Evolutionary conservation across 2,329 filamentous ascomycete species (phyloP), one percentile per base, ranked within the genome.

Genomic region (Arthrobotrys megalospora): DNA sequence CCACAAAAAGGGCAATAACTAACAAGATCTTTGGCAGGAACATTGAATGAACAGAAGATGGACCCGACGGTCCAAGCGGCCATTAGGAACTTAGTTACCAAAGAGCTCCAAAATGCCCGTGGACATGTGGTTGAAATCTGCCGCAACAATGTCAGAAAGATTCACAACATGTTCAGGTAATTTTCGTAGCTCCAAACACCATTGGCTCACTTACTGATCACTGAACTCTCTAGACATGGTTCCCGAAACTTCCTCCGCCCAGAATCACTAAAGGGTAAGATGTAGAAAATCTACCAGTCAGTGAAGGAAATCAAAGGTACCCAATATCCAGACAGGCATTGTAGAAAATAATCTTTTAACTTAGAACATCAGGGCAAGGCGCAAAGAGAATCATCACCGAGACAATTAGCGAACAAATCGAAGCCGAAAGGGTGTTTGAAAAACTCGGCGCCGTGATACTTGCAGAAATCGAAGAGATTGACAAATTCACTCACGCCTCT

Each of bases 91-190:
- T 21, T 63, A 1, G 14, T 69, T 11, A n/a, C 34, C 1, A 24
- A 32, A 12, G 64, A 76, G 6, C 16, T 76, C 6, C 8, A 32
- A 12, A 7, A 12, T 28, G 12, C 43, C 4, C 53, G 53, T 16
- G 43, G 32, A 10, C 24, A 41, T 1, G 1, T 62, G 1, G 14
- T 24, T 14, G 48, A 69, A 36, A 21, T 47, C 3, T 16, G 62
- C 6, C 41, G 47, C 38, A 47, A 76, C 24, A 34, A 55, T 4
- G 21, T 55, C 36, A 36, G 64, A 14, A 19, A 48, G 11, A 43
- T 64, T 21, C 71, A 58, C n/a, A 36, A 64, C 7, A 16, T 48
- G 8, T 76, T 68, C 47, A 76, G 53, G 71, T 76, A 34, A 19
- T 14, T 36, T 28, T 10, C n/a, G 10, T 10, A 12, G 6, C 16